Evolutionary conservation across 192 early-diverging fungal species (phyloP), one percentile per base, ranked within the genome.

Genomic region (Endogone sp.): DNA sequence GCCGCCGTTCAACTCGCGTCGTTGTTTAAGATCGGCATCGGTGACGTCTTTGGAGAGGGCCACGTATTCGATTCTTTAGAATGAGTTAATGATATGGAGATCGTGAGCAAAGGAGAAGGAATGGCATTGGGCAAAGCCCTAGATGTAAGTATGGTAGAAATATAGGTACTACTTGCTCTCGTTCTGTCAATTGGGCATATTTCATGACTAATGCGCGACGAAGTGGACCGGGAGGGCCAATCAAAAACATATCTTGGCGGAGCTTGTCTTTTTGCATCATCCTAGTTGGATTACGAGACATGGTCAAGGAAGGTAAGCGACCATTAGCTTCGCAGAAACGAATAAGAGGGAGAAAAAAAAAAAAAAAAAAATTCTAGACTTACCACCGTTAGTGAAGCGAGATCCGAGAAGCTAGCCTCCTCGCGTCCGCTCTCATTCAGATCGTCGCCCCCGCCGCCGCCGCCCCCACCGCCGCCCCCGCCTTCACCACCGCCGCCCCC

Each of bases 181-280:
- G 68, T 55, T 81, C 72, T 30, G 86, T 88, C 72, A 94, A 64
- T 72, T 89, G 78, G 10, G 87, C 84, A 79, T 92, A 94, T 71
- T 85, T 89, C 72, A 91, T 77, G 8, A 87, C 85, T 28, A 93
- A 62, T 29, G 81, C 74, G 55, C 90, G 85, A 58, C 87, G 86
- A 60, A 91, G 79, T 26, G 82, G 78, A 22, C 90, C 91, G 13
- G 91, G 90, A 26, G 89, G 90, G 13, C 90, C 91, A 32, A 91
- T 83, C 63, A 94, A 79, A 72, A 94, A 94, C 75, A 92, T 89
- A 72, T 94, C 91, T 81, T 94, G 93, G 3, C 86, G 28, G 32
- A 79, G 65, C 65, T 81, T 83, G 54, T 91, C 91, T 69, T 94
- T 94, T 75, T 92, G 89, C 84, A 93, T 91, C 79, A 94, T 92